Percentiles rank a stretch among this genome's conserved stretches.
Conservation (phyloP, 345 rosid genomes). For the Sonneratia caseolaris region DNA sequence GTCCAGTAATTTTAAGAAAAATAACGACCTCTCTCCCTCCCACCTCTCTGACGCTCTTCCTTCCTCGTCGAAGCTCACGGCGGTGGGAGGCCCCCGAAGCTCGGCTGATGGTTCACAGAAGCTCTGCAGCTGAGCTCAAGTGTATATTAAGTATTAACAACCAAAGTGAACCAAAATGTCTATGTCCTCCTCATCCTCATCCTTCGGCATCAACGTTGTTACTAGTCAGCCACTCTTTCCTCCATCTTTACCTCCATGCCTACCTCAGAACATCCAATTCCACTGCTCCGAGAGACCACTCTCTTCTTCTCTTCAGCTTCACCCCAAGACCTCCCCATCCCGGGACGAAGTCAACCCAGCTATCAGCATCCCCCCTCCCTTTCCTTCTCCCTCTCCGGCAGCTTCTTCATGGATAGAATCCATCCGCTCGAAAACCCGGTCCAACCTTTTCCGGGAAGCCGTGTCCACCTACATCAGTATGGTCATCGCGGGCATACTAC, state of each 20-base stretch:
- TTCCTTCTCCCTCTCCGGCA: background rate
- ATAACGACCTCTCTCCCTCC: no score
- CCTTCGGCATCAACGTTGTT: background rate
- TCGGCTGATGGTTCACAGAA: no score
- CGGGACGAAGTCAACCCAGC: background rate
- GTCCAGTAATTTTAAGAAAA: no score
- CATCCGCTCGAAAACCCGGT: slow-evolving; percentile 47
- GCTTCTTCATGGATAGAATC: slow-evolving; percentile 45
- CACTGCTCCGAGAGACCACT: background rate
- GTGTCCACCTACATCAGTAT: slow-evolving; percentile 51
- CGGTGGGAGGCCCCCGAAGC: no score
- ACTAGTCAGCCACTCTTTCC: background rate
- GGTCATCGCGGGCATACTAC: slow-evolving; percentile 36
- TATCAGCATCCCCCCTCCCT: background rate
- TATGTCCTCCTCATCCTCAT: background rate
- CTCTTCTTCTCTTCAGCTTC: background rate
- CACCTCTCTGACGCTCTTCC: no score
- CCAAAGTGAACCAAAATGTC: background rate
- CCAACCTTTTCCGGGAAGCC: slow-evolving; percentile 53
- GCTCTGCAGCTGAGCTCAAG: no score
- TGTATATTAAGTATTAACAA: no score
- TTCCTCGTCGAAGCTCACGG: no score
- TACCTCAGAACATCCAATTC: background rate
- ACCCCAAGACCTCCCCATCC: background rate
- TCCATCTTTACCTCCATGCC: background rate